A percentile compares a stretch with the other conserved stretches of the same genome.
Evolutionary conservation across 495 filamentous ascomycete species (phyloP).

Genomic region (Haplographium delicatum): DNA sequence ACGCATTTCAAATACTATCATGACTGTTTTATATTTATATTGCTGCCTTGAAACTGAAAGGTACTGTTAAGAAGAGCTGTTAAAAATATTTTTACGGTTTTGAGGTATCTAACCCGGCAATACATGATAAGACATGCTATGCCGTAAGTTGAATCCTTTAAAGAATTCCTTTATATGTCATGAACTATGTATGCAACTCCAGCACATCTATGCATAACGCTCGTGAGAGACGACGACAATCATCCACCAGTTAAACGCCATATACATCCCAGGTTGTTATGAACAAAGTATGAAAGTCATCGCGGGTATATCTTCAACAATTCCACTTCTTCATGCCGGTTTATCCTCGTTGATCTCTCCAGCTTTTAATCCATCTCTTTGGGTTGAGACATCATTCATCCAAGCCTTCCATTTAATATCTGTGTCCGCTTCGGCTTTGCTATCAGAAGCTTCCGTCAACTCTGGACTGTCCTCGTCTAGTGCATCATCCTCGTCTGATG

Average conservation of each 20-base stretch:
- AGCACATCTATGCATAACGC: not conserved
- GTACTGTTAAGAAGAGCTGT: too few relatives aligned
- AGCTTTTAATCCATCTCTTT: not conserved
- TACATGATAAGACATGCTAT: too few relatives aligned
- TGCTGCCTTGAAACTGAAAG: too few relatives aligned
- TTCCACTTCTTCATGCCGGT: constrained; percentile 2
- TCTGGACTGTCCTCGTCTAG: constrained; percentile 1
- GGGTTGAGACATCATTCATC: constrained; percentile 24
- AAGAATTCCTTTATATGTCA: too few relatives aligned
- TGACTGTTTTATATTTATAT: too few relatives aligned
- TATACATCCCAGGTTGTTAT: constrained; percentile 10
- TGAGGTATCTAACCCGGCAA: too few relatives aligned
- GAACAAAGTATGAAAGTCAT: constrained; percentile 4
- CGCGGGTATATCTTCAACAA: constrained; percentile 9
- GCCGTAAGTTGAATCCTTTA: too few relatives aligned
- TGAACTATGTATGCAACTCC: too few relatives aligned
- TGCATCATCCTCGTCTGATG: constrained; percentile 15
- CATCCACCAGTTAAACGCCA: constrained; percentile 1
- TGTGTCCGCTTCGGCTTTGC: constrained; percentile 4
- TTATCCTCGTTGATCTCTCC: constrained; percentile 2
- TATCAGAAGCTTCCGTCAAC: constrained; percentile 2
- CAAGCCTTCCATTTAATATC: constrained; percentile 24
- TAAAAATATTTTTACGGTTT: too few relatives aligned
- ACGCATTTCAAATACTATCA: too few relatives aligned
- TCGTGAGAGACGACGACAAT: not conserved